Evolutionary conservation across 2,329 filamentous ascomycete species (phyloP), one percentile per base, ranked within the genome.

Genomic region (Dactylonectria macrodidyma): DNA sequence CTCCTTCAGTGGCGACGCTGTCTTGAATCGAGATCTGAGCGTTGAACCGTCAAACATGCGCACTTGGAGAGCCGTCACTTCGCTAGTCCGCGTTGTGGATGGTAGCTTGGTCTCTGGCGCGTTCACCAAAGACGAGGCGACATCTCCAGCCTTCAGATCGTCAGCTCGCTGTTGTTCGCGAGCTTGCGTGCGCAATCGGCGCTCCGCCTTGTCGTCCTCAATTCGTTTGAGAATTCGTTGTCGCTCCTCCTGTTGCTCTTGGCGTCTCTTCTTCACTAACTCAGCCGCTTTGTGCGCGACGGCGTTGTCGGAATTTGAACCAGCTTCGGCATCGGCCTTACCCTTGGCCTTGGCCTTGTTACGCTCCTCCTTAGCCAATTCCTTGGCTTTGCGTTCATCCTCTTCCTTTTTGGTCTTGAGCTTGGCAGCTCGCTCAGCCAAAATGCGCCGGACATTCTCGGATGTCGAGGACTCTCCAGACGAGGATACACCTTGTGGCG

Each of bases 21-120:
- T 89, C 11, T 89, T 84, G 79, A 98, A 97, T 19, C 88, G 90
- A 3, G 86, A 88, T 47, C 94, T 90, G 19, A 98, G 88, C 2
- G 91, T 95, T 11, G 91, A 91, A 10, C 95, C 95, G 77, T 98
- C 94, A 64, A 97, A 93, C 0, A 97, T 85, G 8, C 95, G 89
- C 19, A 97, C 89, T 75, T 96, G 94, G 1, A 98, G 83, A 19
- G 91, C 88, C 1, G 82, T 78, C 73, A 78, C 78, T 16, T 76
- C 76, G 7, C 79, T 77, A 1, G 70, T 38, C 38, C 66, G 76
- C 19, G 71, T 77, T 5, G 74, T 75, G 8, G 76, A 77, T 0
- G 78, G 74, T 14, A 78, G 55, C 72, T 74, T 79, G 47, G 76
- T 81, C 60, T 79, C 77, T 2, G 81, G 76, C 3, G 78, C 77